Base-by-base conservation (phyloP, 768 basidiomycete species). In the Postia placenta region DNA sequence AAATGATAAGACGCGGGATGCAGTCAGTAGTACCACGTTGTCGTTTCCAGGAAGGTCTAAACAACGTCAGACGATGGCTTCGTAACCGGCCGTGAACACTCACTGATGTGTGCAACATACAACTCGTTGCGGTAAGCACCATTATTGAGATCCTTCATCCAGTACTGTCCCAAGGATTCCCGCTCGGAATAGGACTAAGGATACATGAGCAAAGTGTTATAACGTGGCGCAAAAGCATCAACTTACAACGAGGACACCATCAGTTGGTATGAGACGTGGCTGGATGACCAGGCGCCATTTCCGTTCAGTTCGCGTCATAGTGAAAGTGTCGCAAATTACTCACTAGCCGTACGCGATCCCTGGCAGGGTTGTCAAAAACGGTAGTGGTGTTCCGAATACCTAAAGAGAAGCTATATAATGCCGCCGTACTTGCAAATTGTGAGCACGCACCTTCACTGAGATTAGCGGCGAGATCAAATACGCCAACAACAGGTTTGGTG, bases 361-460 rank as follows among this genome's bases (percentile, higher is more conserved):
- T 76, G 27, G 86, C 86, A 11, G 87, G 86, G 53, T 81, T 88
- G 64, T 98, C 96, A 53, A 98, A 99, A 2, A 98, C 95, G 2
- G 93, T 98, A 0, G 96, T 98, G 0, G 96, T 99, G 60, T 99
- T 99, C 39, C 96, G 83, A 54, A 99, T 95, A 23, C 95, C 91
- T 92, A 50, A 27, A 45, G 20, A 14, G 42, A 11, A n/a, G n/a
- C n/a, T n/a, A n/a, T n/a, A n/a, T n/a, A n/a, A n/a, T n/a, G n/a
- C n/a, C n/a, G n/a, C n/a, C n/a, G n/a, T n/a, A n/a, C n/a, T n/a
- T n/a, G n/a, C n/a, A n/a, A n/a, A n/a, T n/a, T n/a, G n/a, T n/a
- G 23, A 0, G 14, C 27, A 39, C 56, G 38, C 52, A 87, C 88
- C 95, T 76, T 96, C 95, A 22, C 89, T 85, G 19, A 97, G 82